Evolutionary conservation across 2,329 filamentous ascomycete species (phyloP), one percentile per base, ranked within the genome.

Genomic region (Westerdykella sp.): DNA sequence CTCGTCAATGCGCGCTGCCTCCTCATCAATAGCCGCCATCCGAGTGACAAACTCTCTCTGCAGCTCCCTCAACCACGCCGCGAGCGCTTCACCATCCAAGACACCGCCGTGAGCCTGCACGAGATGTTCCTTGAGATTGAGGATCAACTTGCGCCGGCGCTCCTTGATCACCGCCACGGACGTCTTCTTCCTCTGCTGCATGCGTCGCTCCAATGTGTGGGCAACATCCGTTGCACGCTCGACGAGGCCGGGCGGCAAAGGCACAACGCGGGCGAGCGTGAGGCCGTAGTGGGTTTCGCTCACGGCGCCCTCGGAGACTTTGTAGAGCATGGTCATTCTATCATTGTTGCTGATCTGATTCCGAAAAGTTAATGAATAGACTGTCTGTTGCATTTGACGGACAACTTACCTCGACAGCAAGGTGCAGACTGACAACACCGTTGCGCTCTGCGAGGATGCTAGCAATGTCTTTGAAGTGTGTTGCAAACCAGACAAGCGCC

Each of bases 401-500:
- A 35, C 7, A 40, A 0, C 72, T 72, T 37, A 82, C 80, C 34
- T 89, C 77, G 0, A 90, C 85, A 1, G 80, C 77, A 2, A 97
- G 76, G 59, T 96, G 89, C 2, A 95, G 71, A 51, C 87, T 95
- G 18, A 90, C 73, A 0, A 96, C 88, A 0, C 89, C 89, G 13
- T 78, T 80, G 10, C 86, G 79, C 50, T 89, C 82, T 1, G 78
- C 74, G 47, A 96, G 74, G 30, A 91, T 86, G 2, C 76, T 77
- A 0, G 89, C 84, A 2, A 98, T 73, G 48, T 96, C 87, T 30
- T 79, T 75, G 60, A 96, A 98, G 60, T 98, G 94, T 0, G 93
- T 97, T 1, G 85, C 88, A 66, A 98, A 98, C 83, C 88, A 96
- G 0, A 96, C 81, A 0, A 87, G 75, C 0, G 89, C 83, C 46